phyloP scores from a whole-genome alignment of 768 basidiomycete species.

The Hebeloma cylindrosporum region DNA sequence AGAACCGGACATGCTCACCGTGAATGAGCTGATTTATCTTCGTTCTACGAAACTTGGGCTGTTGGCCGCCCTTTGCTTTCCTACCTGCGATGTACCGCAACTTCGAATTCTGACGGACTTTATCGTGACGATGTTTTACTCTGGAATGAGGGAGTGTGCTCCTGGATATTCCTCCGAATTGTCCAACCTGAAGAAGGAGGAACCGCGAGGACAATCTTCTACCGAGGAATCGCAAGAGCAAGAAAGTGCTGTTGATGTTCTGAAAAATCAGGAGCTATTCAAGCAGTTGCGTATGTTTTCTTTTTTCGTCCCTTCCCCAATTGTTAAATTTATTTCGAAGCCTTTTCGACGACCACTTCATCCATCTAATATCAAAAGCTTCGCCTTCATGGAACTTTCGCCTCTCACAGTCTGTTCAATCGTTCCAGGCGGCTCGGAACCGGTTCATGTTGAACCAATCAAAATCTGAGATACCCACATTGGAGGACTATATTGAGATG shows the following conservation, averaged over 20 bases:
- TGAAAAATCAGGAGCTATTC: constrained; percentile 33
- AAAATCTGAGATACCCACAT: constrained; percentile 32
- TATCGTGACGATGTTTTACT: constrained; percentile 41
- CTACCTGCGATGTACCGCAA: constrained; percentile 56
- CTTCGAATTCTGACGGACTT: constrained; percentile 53
- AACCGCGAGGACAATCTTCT: background rate
- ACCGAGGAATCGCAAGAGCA: background rate
- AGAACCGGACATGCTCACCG: constrained; percentile 23
- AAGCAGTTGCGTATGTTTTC: constrained; percentile 32
- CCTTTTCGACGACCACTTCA: constrained; percentile 25
- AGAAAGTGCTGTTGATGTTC: constrained; percentile 12
- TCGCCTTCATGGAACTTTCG: constrained; percentile 40
- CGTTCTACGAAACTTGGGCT: constrained; percentile 42
- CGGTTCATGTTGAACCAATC: constrained; percentile 26
- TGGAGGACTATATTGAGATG: constrained; percentile 47
- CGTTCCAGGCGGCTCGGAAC: constrained; percentile 36
- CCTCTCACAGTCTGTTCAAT: constrained; percentile 37
- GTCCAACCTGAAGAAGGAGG: background rate
- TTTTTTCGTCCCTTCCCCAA: background rate
- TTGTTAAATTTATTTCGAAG: constrained; percentile 2
- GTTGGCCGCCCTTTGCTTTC: constrained; percentile 58
- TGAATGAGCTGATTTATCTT: constrained; percentile 28
- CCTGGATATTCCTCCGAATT: background rate
- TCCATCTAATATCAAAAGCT: constrained; percentile 33
- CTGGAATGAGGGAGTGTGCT: constrained; percentile 31